Base-by-base conservation (phyloP, 2,329 filamentous ascomycete genomes). In the Ceratocystis cubensis region DNA sequence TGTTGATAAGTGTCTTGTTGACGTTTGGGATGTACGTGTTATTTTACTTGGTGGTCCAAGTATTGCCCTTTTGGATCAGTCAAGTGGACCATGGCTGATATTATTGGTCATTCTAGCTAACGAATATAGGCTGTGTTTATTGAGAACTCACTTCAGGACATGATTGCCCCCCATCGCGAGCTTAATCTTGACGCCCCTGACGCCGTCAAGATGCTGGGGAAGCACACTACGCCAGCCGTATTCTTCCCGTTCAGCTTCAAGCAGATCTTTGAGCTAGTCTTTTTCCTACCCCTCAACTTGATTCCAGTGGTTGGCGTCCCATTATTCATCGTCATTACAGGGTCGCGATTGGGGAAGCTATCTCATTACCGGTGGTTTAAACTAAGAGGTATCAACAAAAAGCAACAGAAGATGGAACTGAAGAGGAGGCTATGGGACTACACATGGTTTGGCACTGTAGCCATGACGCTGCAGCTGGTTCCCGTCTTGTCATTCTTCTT, bases 401-500 rank as follows among this genome's bases (percentile, higher is more conserved):
- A 88, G 71, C 84, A 95, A 73, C 81, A 85, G 69, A 89, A 89
- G 71, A 78, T 78, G 33, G 90, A 88, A 71, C 83, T 93, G 33
- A 81, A 81, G 68, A 79, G 79, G 56, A 82, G 88, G 65, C 80
- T 84, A 69, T 89, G 89, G 83, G 89, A 94, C 68, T 97, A 96
- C 74, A 87, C 91, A 15, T 96, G 90, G 90, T 96, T 97, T 73
- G 94, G 94, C 17, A 90, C 88, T 0, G 81, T 94, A 3, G 89
- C 91, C 63, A 84, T 96, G 78, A 75, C 91, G 5, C 76, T 97
- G 33, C 90, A 96, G 76, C 81, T 97, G n/a, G 81, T 96, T 7
- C 94, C 94, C 0, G 81, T 93, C 13, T 76, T 96, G 62, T 95
- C 89, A n/a, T 95, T 99, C 81, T 86, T 97, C 73, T 96, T 97